Evolutionary conservation across 1,284 basidiomycete species (phyloP).

Genomic region (Boletellus dicymbophilus): DNA sequence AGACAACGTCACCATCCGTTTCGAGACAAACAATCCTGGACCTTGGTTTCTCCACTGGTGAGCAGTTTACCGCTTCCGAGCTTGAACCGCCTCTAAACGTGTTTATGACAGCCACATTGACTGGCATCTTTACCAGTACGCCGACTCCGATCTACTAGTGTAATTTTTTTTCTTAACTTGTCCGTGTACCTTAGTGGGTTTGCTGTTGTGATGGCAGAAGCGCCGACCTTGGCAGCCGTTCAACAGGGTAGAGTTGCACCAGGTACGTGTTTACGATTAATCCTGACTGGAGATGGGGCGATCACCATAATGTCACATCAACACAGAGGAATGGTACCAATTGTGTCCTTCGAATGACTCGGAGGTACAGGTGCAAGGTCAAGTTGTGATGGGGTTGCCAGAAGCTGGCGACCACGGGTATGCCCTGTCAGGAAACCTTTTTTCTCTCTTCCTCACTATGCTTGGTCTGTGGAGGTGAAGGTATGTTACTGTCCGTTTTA

Average conservation of each 20-base stretch:
- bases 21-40: conserved; percentile 43
- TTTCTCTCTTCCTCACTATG: no score
- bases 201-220: conserved; percentile 4
- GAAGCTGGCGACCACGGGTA: no score
- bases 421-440: no score
- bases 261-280: neutral
- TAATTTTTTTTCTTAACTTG: neutral
- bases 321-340: neutral
- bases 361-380: no score
- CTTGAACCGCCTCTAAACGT: neutral
- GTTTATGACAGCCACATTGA: conserved; percentile 35
- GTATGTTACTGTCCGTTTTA: no score
- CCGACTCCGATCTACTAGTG: neutral
- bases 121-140: conserved; percentile 40
- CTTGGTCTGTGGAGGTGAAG: no score
- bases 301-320: no score
- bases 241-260: neutral
- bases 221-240: neutral
- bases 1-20: conserved; percentile 41
- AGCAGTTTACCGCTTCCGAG: no score
- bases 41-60: conserved; percentile 46
- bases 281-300: no score
- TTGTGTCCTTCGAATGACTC: neutral
- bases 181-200: neutral
- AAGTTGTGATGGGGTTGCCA: no score